A percentile compares a stretch with the other conserved stretches of the same genome.
phyloP scores from a whole-genome alignment of 2,329 filamentous ascomycete species.

The Fusarium decemcellulare region DNA sequence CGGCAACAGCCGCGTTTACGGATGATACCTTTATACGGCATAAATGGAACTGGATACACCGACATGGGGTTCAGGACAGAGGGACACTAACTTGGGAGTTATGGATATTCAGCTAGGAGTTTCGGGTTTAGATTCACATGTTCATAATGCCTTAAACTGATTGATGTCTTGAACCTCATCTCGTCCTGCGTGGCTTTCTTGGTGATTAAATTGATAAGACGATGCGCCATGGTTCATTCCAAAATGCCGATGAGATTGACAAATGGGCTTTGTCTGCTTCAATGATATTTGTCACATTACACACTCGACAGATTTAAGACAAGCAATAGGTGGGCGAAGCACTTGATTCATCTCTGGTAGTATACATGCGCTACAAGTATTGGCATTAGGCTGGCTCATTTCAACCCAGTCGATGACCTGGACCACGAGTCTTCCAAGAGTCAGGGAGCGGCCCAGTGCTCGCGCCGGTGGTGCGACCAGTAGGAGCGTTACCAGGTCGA shows the following conservation, averaged over 20 bases:
- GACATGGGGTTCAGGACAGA: no score
- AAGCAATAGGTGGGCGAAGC: no score
- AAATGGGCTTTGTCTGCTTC: no score
- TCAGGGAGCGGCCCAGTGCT: conserved; percentile 69
- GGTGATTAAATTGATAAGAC: no score
- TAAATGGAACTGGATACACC: neutral
- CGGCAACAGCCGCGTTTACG: conserved; percentile 34
- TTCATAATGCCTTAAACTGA: neutral
- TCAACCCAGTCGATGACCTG: conserved; percentile 73
- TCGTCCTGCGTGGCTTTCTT: no score
- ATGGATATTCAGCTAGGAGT: no score
- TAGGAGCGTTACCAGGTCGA: conserved; percentile 52
- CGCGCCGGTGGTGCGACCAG: conserved; percentile 59
- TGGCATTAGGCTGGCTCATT: accelerated
- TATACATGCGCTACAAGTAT: conserved; percentile 2
- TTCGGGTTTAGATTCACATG: neutral
- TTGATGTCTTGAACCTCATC: neutral
- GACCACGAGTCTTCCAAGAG: conserved; percentile 74
- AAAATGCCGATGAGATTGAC: no score
- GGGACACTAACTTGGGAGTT: no score
- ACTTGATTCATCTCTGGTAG: conserved; percentile 8
- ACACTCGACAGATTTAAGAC: no score
- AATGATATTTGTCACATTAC: no score
- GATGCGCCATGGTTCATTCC: no score
- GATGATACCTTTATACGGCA: conserved; percentile 11